phyloP scores from a whole-genome alignment of 495 filamentous ascomycete genomes.

The Halenospora varia region DNA sequence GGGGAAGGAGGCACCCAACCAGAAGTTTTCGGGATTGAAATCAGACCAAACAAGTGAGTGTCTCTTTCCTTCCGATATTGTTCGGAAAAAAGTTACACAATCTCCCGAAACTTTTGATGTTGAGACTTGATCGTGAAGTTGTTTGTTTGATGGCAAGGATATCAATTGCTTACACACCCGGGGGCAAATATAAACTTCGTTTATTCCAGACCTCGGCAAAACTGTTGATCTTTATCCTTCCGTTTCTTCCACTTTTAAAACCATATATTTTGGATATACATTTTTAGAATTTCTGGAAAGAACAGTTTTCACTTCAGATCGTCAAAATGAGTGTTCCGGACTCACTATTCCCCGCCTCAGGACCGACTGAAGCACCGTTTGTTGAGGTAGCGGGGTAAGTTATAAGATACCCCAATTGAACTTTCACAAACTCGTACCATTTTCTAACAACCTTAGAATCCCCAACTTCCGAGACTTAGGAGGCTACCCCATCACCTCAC shows the following conservation, averaged over 20 bases:
- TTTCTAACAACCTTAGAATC: constrained; percentile 31
- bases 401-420: too few relatives aligned
- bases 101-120: too few relatives aligned
- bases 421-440: background rate
- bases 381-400: constrained; percentile 30
- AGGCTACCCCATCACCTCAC: constrained; percentile 39
- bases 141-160: background rate
- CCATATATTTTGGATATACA: background rate
- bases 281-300: too few relatives aligned
- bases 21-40: too few relatives aligned
- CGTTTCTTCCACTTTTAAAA: background rate
- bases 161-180: background rate
- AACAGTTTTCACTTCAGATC: background rate
- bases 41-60: too few relatives aligned
- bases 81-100: too few relatives aligned
- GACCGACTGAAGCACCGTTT: constrained; percentile 41
- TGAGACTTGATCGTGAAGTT: background rate
- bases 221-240: background rate
- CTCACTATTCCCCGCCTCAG: background rate
- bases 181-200: too few relatives aligned
- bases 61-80: too few relatives aligned
- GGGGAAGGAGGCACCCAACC: background rate
- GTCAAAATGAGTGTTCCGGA: constrained; percentile 5
- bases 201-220: background rate
- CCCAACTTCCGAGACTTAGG: constrained; percentile 59